Conservation (phyloP, 768 basidiomycete species). For the Trichaptum fuscoviolaceum region DNA sequence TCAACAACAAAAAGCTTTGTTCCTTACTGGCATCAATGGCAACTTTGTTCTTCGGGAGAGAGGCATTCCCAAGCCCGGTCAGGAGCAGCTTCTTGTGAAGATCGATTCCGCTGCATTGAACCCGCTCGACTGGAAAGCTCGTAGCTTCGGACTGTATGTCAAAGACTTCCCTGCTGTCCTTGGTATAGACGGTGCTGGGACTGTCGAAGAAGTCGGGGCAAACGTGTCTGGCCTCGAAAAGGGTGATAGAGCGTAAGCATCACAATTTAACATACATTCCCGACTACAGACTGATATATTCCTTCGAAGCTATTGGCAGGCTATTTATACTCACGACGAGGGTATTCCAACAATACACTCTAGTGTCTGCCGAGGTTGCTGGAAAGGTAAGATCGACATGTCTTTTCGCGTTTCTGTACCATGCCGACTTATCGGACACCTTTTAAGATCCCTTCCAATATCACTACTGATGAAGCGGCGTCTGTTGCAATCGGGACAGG, state of each 20-base stretch:
- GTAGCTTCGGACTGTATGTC: slow-evolving; percentile 32
- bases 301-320: slow-evolving; percentile 1
- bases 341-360: slow-evolving; percentile 10
- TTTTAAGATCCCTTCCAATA: too few relatives aligned
- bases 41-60: slow-evolving; percentile 8
- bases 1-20: too few relatives aligned
- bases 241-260: slow-evolving; percentile 49
- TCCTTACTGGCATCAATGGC: slow-evolving; percentile 11
- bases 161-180: slow-evolving; percentile 40
- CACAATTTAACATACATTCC: too few relatives aligned
- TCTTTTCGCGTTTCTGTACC: too few relatives aligned
- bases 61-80: slow-evolving; percentile 9
- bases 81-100: slow-evolving; percentile 17
- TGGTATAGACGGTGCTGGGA: slow-evolving; percentile 47
- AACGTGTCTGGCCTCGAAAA: slow-evolving; percentile 43
- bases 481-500: slow-evolving; percentile 18
- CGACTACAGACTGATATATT: background rate
- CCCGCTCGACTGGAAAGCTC: slow-evolving; percentile 50
- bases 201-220: slow-evolving; percentile 45
- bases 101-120: too few relatives aligned
- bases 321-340: background rate
- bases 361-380: slow-evolving; percentile 2
- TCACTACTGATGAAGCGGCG: too few relatives aligned
- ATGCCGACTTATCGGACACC: too few relatives aligned
- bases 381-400: slow-evolving; percentile 7